phyloP scores from a whole-genome alignment of 1,139 yeast genomes.

The Suhomyces kunorum region DNA sequence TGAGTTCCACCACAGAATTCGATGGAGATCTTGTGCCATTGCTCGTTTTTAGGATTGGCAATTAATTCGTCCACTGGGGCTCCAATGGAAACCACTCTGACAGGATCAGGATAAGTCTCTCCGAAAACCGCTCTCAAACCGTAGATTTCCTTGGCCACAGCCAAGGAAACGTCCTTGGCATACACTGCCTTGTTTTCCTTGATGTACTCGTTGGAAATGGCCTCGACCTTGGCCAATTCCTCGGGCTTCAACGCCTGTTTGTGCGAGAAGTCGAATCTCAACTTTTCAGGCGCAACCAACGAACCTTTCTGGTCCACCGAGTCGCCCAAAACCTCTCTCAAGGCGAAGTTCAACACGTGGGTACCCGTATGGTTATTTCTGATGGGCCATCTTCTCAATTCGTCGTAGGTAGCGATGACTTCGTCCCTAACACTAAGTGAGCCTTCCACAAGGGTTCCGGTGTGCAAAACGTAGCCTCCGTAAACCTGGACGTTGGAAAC shows the following conservation, averaged over 20 bases:
- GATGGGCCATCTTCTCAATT: conserved; percentile 93
- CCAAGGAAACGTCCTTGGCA: conserved; percentile 78
- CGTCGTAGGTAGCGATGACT: conserved; percentile 87
- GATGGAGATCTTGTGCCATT: conserved; percentile 78
- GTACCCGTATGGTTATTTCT: conserved; percentile 99
- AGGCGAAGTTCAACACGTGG: conserved; percentile 86
- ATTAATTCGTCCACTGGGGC: conserved; percentile 81
- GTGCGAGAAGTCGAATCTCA: conserved; percentile 94
- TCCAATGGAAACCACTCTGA: conserved; percentile 95
- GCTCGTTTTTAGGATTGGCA: conserved; percentile 62
- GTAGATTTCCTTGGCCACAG: conserved; percentile 66
- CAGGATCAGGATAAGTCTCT: conserved; percentile 98
- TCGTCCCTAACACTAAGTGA: conserved; percentile 61
- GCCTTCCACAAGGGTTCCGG: conserved; percentile 85
- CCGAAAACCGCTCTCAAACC: conserved; percentile 98
- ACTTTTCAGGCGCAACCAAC: conserved; percentile 89
- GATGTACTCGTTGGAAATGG: conserved; percentile 69
- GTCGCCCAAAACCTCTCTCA: conserved; percentile 83
- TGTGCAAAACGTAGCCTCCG: conserved; percentile 94
- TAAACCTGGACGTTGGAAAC: conserved; percentile 90
- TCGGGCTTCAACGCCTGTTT: conserved; percentile 73
- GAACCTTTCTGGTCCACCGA: conserved; percentile 96
- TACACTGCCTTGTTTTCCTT: conserved; percentile 70
- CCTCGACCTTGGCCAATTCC: conserved; percentile 76
- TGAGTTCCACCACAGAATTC: conserved; percentile 99